Percentiles rank a stretch among this genome's conserved stretches.
These are phyloP conservation scores for Penicillium ochrochloron DNA, from an alignment of 495 filamentous ascomycete species.

Conservation along the genomic window DNA sequence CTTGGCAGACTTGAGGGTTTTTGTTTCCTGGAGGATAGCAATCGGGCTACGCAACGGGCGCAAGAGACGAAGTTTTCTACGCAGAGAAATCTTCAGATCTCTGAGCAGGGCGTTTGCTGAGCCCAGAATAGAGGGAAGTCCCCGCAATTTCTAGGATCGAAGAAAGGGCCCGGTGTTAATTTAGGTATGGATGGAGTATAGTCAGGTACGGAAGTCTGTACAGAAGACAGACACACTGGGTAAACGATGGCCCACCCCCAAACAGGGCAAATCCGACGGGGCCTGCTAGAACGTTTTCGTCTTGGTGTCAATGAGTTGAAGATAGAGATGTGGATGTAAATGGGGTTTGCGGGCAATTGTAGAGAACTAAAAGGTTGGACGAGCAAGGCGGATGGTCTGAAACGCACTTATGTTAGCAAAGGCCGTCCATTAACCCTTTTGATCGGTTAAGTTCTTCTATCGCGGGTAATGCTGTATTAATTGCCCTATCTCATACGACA, in stretches of 20 bases:
- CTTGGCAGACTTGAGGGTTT: slow-evolving; percentile 21
- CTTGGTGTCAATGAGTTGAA: not conserved
- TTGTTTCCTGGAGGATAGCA: slow-evolving; percentile 17
- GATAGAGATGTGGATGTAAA: slow-evolving; percentile 9
- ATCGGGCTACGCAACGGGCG: slow-evolving; percentile 26
- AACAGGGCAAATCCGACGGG: slow-evolving; percentile 4
- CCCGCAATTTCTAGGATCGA: slow-evolving; percentile 25
- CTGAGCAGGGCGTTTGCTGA: slow-evolving; percentile 20
- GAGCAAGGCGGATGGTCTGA: slow-evolving; percentile 18
- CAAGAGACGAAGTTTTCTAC: slow-evolving; percentile 16
- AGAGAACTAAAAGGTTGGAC: slow-evolving; percentile 1
- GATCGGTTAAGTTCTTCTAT: slow-evolving; percentile 5
- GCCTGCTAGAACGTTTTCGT: slow-evolving; percentile 25
- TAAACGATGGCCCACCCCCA: slow-evolving; percentile 14
- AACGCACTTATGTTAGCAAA: slow-evolving; percentile 18
- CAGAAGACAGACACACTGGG: not conserved
- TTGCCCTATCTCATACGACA: slow-evolving; percentile 26
- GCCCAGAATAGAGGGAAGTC: slow-evolving; percentile 20
- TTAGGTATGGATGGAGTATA: slow-evolving; percentile 10
- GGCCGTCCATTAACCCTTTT: slow-evolving; percentile 17
- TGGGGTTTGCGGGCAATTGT: slow-evolving; percentile 8
- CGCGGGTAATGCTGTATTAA: slow-evolving; percentile 18
- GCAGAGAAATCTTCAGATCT: slow-evolving; percentile 18
- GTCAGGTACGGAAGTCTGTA: slow-evolving; percentile 7
- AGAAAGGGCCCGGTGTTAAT: slow-evolving; percentile 8